Conservation (phyloP, 2,329 filamentous ascomycete genomes). For the Ascochyta lentis region DNA sequence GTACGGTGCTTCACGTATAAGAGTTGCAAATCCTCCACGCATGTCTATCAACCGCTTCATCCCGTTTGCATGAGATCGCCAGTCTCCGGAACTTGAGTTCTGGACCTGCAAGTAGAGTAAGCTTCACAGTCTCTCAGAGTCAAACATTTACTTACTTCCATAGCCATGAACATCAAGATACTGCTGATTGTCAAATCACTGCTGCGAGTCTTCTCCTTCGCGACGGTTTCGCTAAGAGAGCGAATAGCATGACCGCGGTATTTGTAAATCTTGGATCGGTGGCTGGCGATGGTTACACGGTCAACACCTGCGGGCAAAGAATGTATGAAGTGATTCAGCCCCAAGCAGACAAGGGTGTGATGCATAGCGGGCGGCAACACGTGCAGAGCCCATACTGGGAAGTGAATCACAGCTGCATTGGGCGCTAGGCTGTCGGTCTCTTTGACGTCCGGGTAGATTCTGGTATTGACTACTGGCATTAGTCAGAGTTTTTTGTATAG, state of each 20-base stretch:
- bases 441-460: constrained; percentile 31
- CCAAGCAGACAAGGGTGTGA: constrained; percentile 36
- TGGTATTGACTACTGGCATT: constrained; percentile 31
- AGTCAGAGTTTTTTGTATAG: neutral
- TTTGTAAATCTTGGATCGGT: constrained; percentile 33
- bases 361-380: constrained; percentile 38
- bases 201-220: constrained; percentile 31
- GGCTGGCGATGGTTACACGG: constrained; percentile 12
- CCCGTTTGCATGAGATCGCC: constrained; percentile 38
- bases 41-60: constrained; percentile 37
- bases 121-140: too few species aligned
- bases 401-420: constrained; percentile 36
- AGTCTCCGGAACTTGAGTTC: constrained; percentile 28
- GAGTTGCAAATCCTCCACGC: constrained; percentile 33
- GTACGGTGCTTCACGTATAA: constrained; percentile 26
- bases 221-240: constrained; percentile 31
- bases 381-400: constrained; percentile 35
- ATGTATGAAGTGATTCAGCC: constrained; percentile 35
- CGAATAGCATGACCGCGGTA: constrained; percentile 40
- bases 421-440: constrained; percentile 26
- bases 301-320: constrained; percentile 21
- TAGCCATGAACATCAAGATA: constrained; percentile 38
- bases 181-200: constrained; percentile 37
- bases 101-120: constrained; percentile 27
- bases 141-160: constrained; percentile 29